A percentile compares a stretch with the other conserved stretches of the same genome.
Conservation (phyloP, 2,329 filamentous ascomycete genomes). For the Phyllachora maydis region DNA sequence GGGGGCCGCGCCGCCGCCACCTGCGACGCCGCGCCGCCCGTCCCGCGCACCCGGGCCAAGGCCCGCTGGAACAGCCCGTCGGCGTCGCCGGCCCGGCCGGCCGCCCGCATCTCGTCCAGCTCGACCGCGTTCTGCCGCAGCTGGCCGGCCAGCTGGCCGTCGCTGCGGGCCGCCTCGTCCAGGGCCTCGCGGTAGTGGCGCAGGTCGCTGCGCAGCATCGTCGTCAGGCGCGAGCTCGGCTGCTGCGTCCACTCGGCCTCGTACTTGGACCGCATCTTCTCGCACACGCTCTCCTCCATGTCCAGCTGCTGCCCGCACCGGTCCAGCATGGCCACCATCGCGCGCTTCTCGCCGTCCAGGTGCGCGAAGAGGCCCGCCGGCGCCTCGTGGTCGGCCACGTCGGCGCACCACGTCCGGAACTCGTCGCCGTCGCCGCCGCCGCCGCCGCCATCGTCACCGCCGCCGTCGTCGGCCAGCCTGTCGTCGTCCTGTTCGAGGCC, state of each 20-base stretch:
- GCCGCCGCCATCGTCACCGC: too few species aligned
- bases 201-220: slow-evolving; percentile 72
- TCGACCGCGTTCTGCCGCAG: slow-evolving; percentile 71
- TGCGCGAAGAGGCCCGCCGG: slow-evolving; percentile 63
- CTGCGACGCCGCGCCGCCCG: slow-evolving; percentile 37
- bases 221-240: slow-evolving; percentile 74
- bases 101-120: slow-evolving; percentile 87
- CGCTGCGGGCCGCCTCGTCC: slow-evolving; percentile 74
- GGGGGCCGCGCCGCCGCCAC: slow-evolving; percentile 42
- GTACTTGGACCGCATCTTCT: slow-evolving; percentile 98
- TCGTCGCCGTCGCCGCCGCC: too few species aligned
- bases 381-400: slow-evolving; percentile 68
- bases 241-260: slow-evolving; percentile 93
- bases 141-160: slow-evolving; percentile 64
- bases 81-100: slow-evolving; percentile 68
- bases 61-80: slow-evolving; percentile 79
- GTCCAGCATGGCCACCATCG: slow-evolving; percentile 53
- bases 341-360: slow-evolving; percentile 56
- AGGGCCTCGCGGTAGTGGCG: slow-evolving; percentile 74
- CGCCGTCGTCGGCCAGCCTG: slow-evolving; percentile 69
- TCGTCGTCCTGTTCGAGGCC: slow-evolving; percentile 84
- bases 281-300: slow-evolving; percentile 93
- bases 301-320: slow-evolving; percentile 74
- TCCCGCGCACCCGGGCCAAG: slow-evolving; percentile 58
- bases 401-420: slow-evolving; percentile 88